Conservation (phyloP, 129 eudicot genomes). For the Tanacetum coccineum region DNA sequence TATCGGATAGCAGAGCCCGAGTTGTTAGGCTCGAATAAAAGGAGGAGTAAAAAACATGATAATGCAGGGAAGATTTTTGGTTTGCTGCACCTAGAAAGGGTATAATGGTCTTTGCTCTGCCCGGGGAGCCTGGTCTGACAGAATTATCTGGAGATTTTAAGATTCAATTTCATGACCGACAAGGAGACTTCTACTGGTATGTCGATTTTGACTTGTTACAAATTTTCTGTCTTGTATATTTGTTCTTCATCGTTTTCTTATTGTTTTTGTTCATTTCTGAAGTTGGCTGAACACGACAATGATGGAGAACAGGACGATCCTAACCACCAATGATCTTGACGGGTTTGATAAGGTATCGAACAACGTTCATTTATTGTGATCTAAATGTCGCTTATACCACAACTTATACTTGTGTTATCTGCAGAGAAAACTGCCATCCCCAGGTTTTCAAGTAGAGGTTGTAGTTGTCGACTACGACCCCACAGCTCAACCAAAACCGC, state of each 20-base stretch:
- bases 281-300: constrained; percentile 96
- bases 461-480: constrained; percentile 75
- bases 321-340: constrained; percentile 78
- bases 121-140: constrained; percentile 97
- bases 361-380: constrained; percentile 1
- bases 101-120: constrained; percentile 94
- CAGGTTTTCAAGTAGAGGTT: constrained; percentile 90
- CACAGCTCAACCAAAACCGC: constrained; percentile 35
- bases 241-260: neutral
- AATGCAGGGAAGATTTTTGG: constrained; percentile 89
- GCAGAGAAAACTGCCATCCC: constrained; percentile 93
- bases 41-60: no score
- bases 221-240: neutral
- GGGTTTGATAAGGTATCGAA: constrained; percentile 86
- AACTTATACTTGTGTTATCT: neutral
- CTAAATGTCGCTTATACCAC: neutral
- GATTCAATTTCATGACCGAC: constrained; percentile 90
- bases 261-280: constrained; percentile 18
- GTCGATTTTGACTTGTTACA: constrained; percentile 2
- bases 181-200: constrained; percentile 98
- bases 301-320: constrained; percentile 79
- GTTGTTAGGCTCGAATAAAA: no score
- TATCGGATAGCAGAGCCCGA: no score
- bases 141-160: constrained; percentile 90
- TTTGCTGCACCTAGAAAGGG: constrained; percentile 97